These are phyloP conservation scores for Austroboletus niveus DNA, from an alignment of 1,284 basidiomycete species.

Conservation along the genomic window DNA sequence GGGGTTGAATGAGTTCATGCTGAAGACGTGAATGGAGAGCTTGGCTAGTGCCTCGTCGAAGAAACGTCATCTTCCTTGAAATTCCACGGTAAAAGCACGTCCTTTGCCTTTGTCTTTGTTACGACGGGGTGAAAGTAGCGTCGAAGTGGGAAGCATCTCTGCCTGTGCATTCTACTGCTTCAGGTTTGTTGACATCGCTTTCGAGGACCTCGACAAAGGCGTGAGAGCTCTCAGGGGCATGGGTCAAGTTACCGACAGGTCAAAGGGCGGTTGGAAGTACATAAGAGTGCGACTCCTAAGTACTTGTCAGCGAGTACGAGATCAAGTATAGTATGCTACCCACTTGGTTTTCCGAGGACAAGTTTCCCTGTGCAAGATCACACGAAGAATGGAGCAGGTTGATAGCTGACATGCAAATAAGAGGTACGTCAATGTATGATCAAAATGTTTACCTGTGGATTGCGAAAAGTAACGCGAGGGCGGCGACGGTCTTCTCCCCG, in stretches of 20 bases:
- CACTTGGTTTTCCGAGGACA: too few relatives aligned
- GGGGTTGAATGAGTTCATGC: slow-evolving; percentile 34
- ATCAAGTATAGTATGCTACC: too few relatives aligned
- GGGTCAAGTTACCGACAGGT: slow-evolving; percentile 49
- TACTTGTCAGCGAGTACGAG: too few relatives aligned
- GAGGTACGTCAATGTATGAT: not conserved
- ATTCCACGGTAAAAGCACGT: slow-evolving; percentile 32
- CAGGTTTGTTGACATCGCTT: slow-evolving; percentile 41
- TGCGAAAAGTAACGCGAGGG: slow-evolving; percentile 93
- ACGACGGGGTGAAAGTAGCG: slow-evolving; percentile 18
- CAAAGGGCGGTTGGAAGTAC: too few relatives aligned
- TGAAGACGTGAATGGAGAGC: slow-evolving; percentile 59
- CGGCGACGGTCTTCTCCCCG: slow-evolving; percentile 98
- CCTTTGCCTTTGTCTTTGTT: slow-evolving; percentile 54
- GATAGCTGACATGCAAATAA: slow-evolving; percentile 59
- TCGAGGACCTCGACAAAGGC: slow-evolving; percentile 64
- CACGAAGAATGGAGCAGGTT: slow-evolving; percentile 98
- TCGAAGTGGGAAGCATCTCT: slow-evolving; percentile 20
- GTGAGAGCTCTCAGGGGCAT: slow-evolving; percentile 44
- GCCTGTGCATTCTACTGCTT: slow-evolving; percentile 11
- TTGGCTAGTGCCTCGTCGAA: slow-evolving; percentile 47
- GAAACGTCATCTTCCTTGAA: too few relatives aligned
- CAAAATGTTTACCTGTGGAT: slow-evolving; percentile 74
- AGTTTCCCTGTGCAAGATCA: too few relatives aligned
- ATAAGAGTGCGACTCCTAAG: too few relatives aligned